Base-by-base conservation (phyloP, 1,284 basidiomycete genomes). In the Cryptococcus floricola region DNA sequence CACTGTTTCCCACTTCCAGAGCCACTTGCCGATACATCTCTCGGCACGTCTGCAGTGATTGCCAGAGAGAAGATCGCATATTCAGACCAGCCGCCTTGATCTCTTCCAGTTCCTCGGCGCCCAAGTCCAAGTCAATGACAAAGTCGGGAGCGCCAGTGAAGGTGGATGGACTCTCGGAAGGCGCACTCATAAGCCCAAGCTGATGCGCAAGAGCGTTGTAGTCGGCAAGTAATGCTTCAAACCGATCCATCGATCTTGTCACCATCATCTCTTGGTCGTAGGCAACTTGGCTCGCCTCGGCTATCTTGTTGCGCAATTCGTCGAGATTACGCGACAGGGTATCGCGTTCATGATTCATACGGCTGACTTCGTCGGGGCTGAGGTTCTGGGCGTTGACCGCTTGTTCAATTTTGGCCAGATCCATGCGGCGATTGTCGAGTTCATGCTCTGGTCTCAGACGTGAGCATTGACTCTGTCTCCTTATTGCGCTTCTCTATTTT, bases 311-410 rank as follows among this genome's bases (percentile, higher is more conserved):
- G 60, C 84, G 85, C 45, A 91, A 81, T 56, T 89, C 88, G 64
- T 87, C 87, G 39, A 90, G 69, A 80, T 87, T 60, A 81, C 84
- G 28, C 81, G 78, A 52, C 23, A 94, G 79, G 19, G 80, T 83
- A 66, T 91, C 88, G 61, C 89, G 87, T 62, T 92, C 89, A 14
- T 84, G 85, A 63, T 86, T 92, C 90, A 94, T 93, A 38, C 85
- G 84, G 48, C 83, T 78, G 43, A 91, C 89, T 75, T 94, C 90
- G 70, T 92, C 89, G 0, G 87, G 87, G 1, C 87, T 83, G 34
- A 94, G 81, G 68, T 93, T 92, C 73, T 94, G 91, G 39, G 81
- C 84, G 64, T 85, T 84, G 19, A 94, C 88, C 12, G 88, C 82
- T 1, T 82, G 80, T 9, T 79, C 76, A 25, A 90, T 79, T 54